Conservation (phyloP, 495 filamentous ascomycete genomes). For the Aspergillus sparsus region DNA sequence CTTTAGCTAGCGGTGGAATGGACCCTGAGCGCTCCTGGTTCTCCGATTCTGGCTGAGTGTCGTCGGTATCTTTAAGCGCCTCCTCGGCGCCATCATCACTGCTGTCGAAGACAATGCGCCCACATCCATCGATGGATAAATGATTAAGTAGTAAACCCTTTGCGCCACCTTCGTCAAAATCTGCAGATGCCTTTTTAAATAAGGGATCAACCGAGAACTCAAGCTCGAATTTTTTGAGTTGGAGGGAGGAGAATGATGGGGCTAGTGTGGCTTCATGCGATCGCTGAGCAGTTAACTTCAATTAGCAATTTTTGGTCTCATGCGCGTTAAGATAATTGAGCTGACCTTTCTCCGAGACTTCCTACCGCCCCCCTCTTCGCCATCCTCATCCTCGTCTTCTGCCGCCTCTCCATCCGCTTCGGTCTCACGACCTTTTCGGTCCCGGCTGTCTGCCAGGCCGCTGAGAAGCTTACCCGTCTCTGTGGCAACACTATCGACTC, state of each 20-base stretch:
- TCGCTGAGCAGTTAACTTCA: constrained; percentile 54
- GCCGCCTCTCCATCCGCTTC: constrained; percentile 63
- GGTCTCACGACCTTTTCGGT: constrained; percentile 68
- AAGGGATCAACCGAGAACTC: constrained; percentile 96
- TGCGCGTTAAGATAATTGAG: background rate
- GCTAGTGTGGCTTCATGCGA: constrained; percentile 92
- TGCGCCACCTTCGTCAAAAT: constrained; percentile 97
- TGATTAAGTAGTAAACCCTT: constrained; percentile 96
- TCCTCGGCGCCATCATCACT: constrained; percentile 83
- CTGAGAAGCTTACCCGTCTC: constrained; percentile 96
- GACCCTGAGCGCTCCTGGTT: constrained; percentile 35
- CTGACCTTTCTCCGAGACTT: constrained; percentile 71
- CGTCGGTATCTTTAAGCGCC: constrained; percentile 54
- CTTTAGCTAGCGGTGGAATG: constrained; percentile 26
- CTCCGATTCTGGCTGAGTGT: constrained; percentile 32
- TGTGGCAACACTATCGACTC: constrained; percentile 96
- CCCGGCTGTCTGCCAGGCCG: constrained; percentile 87
- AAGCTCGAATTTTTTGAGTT: constrained; percentile 95
- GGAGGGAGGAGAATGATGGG: constrained; percentile 80
- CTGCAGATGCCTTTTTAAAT: constrained; percentile 97
- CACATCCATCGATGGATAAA: constrained; percentile 85
- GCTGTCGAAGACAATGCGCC: constrained; percentile 96
- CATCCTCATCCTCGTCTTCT: constrained; percentile 77
- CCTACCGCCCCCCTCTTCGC: constrained; percentile 77
- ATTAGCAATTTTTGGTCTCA: constrained; percentile 19